Percentiles rank a stretch among this genome's conserved stretches.
Conservation (phyloP, 305 asterid species). For the Fraxinus albicans region DNA sequence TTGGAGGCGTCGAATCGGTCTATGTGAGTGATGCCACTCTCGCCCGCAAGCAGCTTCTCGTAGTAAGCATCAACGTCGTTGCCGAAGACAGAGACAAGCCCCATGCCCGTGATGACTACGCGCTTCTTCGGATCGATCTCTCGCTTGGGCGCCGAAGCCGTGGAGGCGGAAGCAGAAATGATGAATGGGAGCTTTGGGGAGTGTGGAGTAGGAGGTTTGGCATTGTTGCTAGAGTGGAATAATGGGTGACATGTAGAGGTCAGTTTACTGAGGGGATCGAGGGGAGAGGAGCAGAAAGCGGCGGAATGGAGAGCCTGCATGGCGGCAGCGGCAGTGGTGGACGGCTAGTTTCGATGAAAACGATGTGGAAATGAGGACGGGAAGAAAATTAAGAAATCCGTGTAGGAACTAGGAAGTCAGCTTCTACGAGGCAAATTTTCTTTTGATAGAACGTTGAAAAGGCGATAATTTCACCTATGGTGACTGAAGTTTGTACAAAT, state of each 20-base stretch:
- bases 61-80: conserved; percentile 65
- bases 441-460: background rate
- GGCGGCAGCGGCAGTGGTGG: conserved; percentile 17
- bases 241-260: conserved; percentile 20
- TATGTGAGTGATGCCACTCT: conserved; percentile 68
- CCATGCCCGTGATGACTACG: conserved; percentile 87
- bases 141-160: conserved; percentile 51
- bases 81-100: conserved; percentile 82
- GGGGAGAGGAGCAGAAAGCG: conserved; percentile 45
- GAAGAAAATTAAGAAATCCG: background rate
- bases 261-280: conserved; percentile 37
- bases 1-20: conserved; percentile 80
- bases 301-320: conserved; percentile 57
- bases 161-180: conserved; percentile 40
- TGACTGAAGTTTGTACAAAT: background rate
- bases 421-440: background rate
- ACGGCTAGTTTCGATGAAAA: conserved; percentile 41
- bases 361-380: conserved; percentile 23
- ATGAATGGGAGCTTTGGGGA: conserved; percentile 26
- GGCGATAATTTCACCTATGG: background rate
- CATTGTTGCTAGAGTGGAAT: conserved; percentile 27
- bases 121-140: conserved; percentile 84
- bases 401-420: background rate
- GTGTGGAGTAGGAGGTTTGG: conserved; percentile 26
- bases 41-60: conserved; percentile 69